Evolutionary conservation across 2,329 filamentous ascomycete genomes (phyloP), one percentile per base, ranked within the genome.

Genomic region (Rhynchosporium graminicola): DNA sequence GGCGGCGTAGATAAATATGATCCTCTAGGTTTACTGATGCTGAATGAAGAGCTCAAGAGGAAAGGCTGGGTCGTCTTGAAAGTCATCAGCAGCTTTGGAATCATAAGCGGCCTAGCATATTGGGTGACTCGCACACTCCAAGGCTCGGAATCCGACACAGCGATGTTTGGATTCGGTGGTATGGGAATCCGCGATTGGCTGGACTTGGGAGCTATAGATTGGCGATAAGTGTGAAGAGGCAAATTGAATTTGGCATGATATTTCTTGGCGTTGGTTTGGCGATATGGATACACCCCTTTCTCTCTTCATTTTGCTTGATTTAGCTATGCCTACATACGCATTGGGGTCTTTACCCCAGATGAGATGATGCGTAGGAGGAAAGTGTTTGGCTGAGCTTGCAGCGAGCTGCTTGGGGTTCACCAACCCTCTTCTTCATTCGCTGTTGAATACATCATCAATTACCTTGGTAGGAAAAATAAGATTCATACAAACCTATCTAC

Each of bases 1-100:
- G 55, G 54, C 46, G 61, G 56, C 8, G 42, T 73, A 8, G 70
- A 74, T 63, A 61, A 57, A 31, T 83, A 90, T 63, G 93, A 97
- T 74, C 93, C 93, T 0, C 80, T 97, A 0, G 92, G 92, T 0
- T 75, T 97, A 42, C 80, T 96, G 57, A 82, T 87, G 65, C 82
- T 92, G 66, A 84, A 85, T 2, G 85, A 89, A 26, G 83, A 86
- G 42, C 71, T 96, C 45, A 86, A 83, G 68, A 81, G 82, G 50
- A 83, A 82, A 51, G 84, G 90, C 0, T 87, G 87, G 79, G 75
- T 89, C 52, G 82, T 89, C 0, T 77, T 96, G 43, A 89, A 93
- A 73, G 79, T 96, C 5, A 76, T 93, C 28, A 89, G 91, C 13
- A 86, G 89, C 57, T 80, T 92, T 59, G 87, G 92, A 0, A 78